Percentiles rank a stretch among this genome's conserved stretches.
phyloP scores from a whole-genome alignment of 371 early-diverging fungal species.

The Syncephalastrum monosporum region DNA sequence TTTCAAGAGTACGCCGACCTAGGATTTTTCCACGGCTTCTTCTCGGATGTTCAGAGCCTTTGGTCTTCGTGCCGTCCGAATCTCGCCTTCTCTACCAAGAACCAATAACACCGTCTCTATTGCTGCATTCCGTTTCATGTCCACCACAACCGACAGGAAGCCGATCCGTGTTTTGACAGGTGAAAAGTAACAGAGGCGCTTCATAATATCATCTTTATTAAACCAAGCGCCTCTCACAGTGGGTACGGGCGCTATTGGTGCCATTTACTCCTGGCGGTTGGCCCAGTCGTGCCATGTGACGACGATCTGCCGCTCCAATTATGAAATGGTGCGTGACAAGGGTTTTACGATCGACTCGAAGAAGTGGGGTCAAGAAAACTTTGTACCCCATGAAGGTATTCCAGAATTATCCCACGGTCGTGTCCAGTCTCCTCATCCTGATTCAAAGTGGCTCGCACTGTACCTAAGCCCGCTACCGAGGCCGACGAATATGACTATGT shows the following conservation, averaged over 20 bases:
- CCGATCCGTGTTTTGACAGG: conserved; percentile 14
- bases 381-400: conserved; percentile 53
- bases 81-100: neutral
- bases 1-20: neutral
- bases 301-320: conserved; percentile 83
- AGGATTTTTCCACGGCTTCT: neutral
- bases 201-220: neutral
- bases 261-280: conserved; percentile 72
- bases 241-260: conserved; percentile 81
- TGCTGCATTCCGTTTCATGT: neutral
- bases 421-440: neutral
- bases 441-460: conserved; percentile 46
- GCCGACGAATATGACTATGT: conserved; percentile 63
- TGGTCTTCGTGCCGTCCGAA: neutral
- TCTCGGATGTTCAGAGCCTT: neutral
- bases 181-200: neutral
- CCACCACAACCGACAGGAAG: conserved; percentile 4
- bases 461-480: conserved; percentile 41
- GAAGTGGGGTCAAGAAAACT: conserved; percentile 61
- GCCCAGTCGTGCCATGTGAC: conserved; percentile 62
- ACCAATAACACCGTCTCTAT: neutral
- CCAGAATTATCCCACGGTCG: neutral
- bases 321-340: conserved; percentile 50
- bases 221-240: conserved; percentile 36
- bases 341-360: conserved; percentile 69